These are phyloP conservation scores for Suillus hirtellus DNA, from an alignment of 768 basidiomycete species.

Conservation along the genomic window DNA sequence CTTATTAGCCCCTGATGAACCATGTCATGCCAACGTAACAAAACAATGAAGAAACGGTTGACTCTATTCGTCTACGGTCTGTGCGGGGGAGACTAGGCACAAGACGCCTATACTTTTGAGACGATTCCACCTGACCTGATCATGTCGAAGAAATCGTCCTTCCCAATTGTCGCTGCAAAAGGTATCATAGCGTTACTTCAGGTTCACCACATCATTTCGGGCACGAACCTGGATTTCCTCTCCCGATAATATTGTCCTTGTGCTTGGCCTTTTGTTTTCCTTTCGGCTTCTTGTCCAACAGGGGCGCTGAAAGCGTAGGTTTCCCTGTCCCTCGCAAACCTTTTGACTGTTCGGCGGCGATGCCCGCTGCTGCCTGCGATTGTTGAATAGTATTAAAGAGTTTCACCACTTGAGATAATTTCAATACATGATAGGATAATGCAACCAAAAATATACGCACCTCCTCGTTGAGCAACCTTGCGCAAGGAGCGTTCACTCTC, in stretches of 20 bases:
- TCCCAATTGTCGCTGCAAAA: conserved; percentile 53
- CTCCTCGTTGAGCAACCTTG: conserved; percentile 86
- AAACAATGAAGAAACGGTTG: neutral
- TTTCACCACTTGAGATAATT: conserved; percentile 56
- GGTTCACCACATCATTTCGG: conserved; percentile 4
- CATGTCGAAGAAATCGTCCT: conserved; percentile 80
- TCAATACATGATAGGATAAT: conserved; percentile 5
- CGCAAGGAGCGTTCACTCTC: conserved; percentile 74
- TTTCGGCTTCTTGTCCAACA: conserved; percentile 49
- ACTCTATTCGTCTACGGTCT: neutral
- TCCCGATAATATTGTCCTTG: conserved; percentile 53
- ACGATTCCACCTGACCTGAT: conserved; percentile 81
- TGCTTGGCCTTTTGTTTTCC: conserved; percentile 49
- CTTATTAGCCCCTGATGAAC: neutral
- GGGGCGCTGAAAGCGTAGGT: conserved; percentile 68
- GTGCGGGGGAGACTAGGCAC: neutral
- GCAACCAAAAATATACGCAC: conserved; percentile 38
- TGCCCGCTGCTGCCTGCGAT: conserved; percentile 60
- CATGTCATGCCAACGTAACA: neutral
- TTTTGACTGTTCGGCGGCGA: conserved; percentile 58
- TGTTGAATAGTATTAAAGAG: conserved; percentile 87
- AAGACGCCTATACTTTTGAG: conserved; percentile 51
- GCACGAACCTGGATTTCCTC: conserved; percentile 58
- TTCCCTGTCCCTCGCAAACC: conserved; percentile 69
- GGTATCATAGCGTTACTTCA: conserved; percentile 8